phyloP scores from a whole-genome alignment of 495 filamentous ascomycete genomes.

The Annulohypoxylon nitens region DNA sequence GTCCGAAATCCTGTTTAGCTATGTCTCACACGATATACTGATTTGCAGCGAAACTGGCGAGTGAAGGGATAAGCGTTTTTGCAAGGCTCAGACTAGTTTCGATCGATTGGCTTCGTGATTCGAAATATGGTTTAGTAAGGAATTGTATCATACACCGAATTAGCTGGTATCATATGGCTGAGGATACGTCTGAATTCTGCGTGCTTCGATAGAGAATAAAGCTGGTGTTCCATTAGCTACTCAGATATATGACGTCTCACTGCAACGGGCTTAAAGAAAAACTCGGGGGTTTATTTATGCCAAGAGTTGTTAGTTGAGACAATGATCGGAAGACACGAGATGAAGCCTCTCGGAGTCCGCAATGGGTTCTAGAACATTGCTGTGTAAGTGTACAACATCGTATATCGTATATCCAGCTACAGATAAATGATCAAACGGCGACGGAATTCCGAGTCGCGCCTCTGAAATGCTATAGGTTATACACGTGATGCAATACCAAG shows the following conservation, averaged over 20 bases:
- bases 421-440: neutral
- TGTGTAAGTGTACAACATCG: neutral
- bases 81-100: neutral
- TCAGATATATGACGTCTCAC: neutral
- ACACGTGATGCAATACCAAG: neutral
- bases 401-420: conserved; percentile 3
- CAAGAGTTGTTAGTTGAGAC: conserved; percentile 4
- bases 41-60: neutral
- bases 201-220: neutral
- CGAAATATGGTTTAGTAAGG: neutral
- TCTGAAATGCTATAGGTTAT: neutral
- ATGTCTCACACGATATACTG: neutral
- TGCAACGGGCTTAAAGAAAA: neutral
- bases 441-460: neutral
- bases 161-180: neutral
- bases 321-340: conserved; percentile 3
- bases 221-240: neutral
- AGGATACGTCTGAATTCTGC: neutral
- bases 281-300: neutral
- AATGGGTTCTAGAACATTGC: conserved; percentile 21
- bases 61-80: neutral
- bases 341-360: conserved; percentile 29
- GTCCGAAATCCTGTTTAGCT: neutral
- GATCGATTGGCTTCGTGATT: neutral
- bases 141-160: neutral